These are phyloP conservation scores for Monilinia polystroma DNA, from an alignment of 2,329 filamentous ascomycete species.

Conservation along the genomic window DNA sequence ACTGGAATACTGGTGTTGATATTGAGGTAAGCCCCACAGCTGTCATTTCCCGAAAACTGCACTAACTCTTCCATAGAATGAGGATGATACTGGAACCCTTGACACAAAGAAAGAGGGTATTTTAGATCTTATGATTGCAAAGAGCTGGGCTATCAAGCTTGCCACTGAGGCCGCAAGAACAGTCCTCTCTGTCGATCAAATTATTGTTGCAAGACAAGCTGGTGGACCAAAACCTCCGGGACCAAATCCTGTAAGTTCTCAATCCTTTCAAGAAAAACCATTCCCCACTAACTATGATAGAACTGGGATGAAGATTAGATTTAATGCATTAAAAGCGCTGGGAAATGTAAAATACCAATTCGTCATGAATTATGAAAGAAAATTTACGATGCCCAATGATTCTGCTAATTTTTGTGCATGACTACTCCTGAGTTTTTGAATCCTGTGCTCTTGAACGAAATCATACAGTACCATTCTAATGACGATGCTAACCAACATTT, in stretches of 20 bases:
- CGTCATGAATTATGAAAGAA: slow-evolving; percentile 25
- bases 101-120: slow-evolving; percentile 88
- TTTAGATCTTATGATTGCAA: slow-evolving; percentile 85
- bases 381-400: slow-evolving; percentile 18
- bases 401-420: neutral
- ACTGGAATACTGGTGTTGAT: slow-evolving; percentile 91
- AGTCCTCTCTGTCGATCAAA: slow-evolving; percentile 94
- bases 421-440: neutral
- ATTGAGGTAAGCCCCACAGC: slow-evolving; percentile 61
- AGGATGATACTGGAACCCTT: slow-evolving; percentile 74
- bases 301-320: slow-evolving; percentile 44
- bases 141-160: slow-evolving; percentile 96
- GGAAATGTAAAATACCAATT: slow-evolving; percentile 38
- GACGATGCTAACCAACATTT: neutral
- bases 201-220: slow-evolving; percentile 96
- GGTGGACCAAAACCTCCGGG: slow-evolving; percentile 96
- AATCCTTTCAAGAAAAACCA: slow-evolving; percentile 4
- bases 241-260: slow-evolving; percentile 65
- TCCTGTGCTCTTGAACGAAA: neutral
- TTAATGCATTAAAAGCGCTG: slow-evolving; percentile 32
- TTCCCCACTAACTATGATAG: slow-evolving; percentile 30
- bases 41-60: neutral
- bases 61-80: slow-evolving; percentile 53
- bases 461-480: neutral
- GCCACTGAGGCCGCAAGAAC: slow-evolving; percentile 94